These are phyloP conservation scores for Wickerhamiella shivajii DNA, from an alignment of 805 yeast species.

Conservation along the genomic window DNA sequence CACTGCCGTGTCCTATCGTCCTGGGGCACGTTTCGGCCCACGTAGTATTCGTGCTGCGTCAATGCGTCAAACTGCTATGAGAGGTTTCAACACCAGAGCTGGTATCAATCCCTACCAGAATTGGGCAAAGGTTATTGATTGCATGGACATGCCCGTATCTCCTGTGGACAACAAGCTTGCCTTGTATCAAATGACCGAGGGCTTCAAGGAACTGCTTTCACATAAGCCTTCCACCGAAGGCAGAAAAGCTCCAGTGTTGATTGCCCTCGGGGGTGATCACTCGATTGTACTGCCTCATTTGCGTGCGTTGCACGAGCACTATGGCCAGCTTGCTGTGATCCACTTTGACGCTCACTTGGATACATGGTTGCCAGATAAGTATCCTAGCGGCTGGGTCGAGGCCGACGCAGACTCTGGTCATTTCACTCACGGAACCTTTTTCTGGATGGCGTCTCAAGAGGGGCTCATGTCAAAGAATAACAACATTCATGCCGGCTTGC, in stretches of 20 bases:
- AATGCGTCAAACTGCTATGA: slow-evolving; percentile 43
- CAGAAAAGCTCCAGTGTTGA: slow-evolving; percentile 39
- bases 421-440: slow-evolving; percentile 74
- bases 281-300: slow-evolving; percentile 59
- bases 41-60: slow-evolving; percentile 26
- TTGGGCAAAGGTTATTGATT: slow-evolving; percentile 44
- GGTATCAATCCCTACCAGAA: slow-evolving; percentile 43
- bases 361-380: slow-evolving; percentile 69
- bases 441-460: slow-evolving; percentile 66
- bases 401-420: slow-evolving; percentile 38
- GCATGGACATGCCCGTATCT: slow-evolving; percentile 55
- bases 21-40: slow-evolving; percentile 79
- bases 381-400: slow-evolving; percentile 52
- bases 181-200: slow-evolving; percentile 43
- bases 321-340: slow-evolving; percentile 58
- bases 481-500: slow-evolving; percentile 62
- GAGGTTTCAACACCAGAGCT: slow-evolving; percentile 61
- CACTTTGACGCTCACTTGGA: slow-evolving; percentile 82
- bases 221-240: slow-evolving; percentile 20
- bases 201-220: slow-evolving; percentile 38
- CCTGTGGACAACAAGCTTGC: slow-evolving; percentile 57
- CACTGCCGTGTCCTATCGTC: slow-evolving; percentile 62
- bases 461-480: slow-evolving; percentile 40
- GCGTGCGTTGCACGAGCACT: slow-evolving; percentile 42
- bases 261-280: slow-evolving; percentile 76